Conservation (phyloP, 345 rosid species). For the Hibiscus syriacus region DNA sequence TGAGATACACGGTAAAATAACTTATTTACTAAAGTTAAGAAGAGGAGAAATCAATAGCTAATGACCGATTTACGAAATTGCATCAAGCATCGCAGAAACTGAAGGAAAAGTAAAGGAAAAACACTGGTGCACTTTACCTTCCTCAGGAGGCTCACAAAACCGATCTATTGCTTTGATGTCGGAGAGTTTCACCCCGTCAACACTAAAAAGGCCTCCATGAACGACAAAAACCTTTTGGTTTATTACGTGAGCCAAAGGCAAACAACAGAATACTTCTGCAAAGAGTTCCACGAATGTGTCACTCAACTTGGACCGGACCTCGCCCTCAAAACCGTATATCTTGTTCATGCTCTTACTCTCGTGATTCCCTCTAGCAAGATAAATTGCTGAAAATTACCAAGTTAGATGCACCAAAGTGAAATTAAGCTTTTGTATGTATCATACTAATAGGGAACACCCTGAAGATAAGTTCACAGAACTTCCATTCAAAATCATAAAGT, state of each 20-base stretch:
- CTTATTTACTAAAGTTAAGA: background rate
- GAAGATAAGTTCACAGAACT: background rate
- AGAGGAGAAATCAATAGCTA: background rate
- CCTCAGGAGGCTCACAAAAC: slow-evolving; percentile 97
- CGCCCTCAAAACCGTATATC: slow-evolving; percentile 98
- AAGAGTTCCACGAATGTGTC: slow-evolving; percentile 92
- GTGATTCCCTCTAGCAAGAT: slow-evolving; percentile 95
- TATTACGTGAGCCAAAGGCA: slow-evolving; percentile 89
- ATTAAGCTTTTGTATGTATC: slow-evolving; percentile 3
- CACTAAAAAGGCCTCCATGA: slow-evolving; percentile 98
- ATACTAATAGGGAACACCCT: background rate
- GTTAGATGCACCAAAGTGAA: slow-evolving; percentile 1
- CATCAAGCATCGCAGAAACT: background rate
- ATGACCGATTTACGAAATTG: background rate
- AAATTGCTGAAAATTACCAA: slow-evolving; percentile 53
- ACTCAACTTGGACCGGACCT: slow-evolving; percentile 86
- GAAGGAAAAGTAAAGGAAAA: background rate
- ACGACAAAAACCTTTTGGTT: slow-evolving; percentile 77
- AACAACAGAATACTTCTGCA: slow-evolving; percentile 92
- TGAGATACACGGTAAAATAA: background rate
- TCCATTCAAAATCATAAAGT: background rate
- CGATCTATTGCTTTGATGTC: slow-evolving; percentile 84
- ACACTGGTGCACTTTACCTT: slow-evolving; percentile 47
- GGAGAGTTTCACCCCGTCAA: slow-evolving; percentile 87
- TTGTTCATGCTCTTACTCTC: slow-evolving; percentile 99